Base-by-base conservation (phyloP, 441 rosid genomes). In the Daphne laureola region DNA sequence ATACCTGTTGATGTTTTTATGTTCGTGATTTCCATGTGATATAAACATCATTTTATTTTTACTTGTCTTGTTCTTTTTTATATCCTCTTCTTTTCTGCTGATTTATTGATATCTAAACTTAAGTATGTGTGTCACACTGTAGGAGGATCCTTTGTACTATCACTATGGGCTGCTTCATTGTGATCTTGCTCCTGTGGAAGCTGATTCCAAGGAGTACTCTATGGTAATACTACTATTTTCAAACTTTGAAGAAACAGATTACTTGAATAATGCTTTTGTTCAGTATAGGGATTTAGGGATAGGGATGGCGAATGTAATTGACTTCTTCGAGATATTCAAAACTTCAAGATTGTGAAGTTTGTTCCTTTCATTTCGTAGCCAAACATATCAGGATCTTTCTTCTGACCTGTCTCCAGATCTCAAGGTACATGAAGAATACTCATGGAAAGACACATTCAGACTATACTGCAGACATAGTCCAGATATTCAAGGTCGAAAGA, bases 371-470 rank as follows among this genome's bases (percentile, higher is more conserved):
- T 31, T 31, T 5, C 11, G 7, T 31, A 31, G 25, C 25, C 25
- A 21, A 0, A 31, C 12, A 9, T 9, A 7, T 31, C 9, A 31
- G 38, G 38, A 31, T 31, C 38, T 47, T 45, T 44, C 44, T 69
- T 12, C 65, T 31, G 35, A 31, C 36, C 25, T 46, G 11, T 68
- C 47, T 43, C 50, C 64, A 87, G 98, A 73, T 91, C 67, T 77
- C 77, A 14, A 86, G 52, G 38, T 91, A 87, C 66, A 68, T 77
- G 87, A 78, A 61, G 68, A 91, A 88, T 63, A 92, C 95, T 50
- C 96, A 84, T 74, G 98, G 83, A 17, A 79, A 79, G 69, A 91
- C 91, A 59, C 96, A 91, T 73, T 85, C 83, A 1, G 67, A 66
- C 17, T 86, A 86, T 57, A 55, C 71, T 2, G 93, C 84, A 25